Evolutionary conservation across 257 asterid species (phyloP), one percentile per base, ranked within the genome.

Genomic region (Gentiana dahurica): DNA sequence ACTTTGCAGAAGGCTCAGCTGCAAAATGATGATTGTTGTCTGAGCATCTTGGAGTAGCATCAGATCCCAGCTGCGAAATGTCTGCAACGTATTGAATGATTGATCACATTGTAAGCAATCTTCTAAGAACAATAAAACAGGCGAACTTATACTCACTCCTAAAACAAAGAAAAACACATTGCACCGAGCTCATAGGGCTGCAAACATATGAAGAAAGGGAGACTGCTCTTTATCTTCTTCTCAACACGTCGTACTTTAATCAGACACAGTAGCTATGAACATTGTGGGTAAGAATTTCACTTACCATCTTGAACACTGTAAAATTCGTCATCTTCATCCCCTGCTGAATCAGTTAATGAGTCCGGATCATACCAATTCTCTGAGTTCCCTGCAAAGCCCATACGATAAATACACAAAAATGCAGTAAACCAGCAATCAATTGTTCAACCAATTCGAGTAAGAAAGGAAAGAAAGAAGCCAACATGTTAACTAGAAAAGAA

Each of bases 221-320:
- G 24, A 24, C 24, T 24, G 24, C 24, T 24, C 24, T 24, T 24
- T 24, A 24, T 24, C 24, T 24, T 24, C 24, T 24, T 24, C 24
- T 24, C 24, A 24, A 24, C 24, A 24, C 24, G 24, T 24, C 24
- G 24, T 24, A 24, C 24, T 24, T 24, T 24, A 24, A 24, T 24
- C 24, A 24, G 24, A 24, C 24, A 24, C 24, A 24, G 24, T 24
- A 24, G 24, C n/a, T n/a, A n/a, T n/a, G n/a, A 24, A 24, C 24
- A 24, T 24, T 24, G 24, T 24, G 24, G 24, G 24, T 24, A 24
- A 24, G 1, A 24, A 24, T 24, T 24, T 24, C 24, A 44, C 80
- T 76, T 61, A 84, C 97, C 97, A 62, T 89, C 97, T 75, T 77
- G 95, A 53, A 89, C 84, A n/a, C 97, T 89, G 67, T 82, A 85